Conservation (phyloP, 2,329 filamentous ascomycete species). For the Colletotrichum sp. region DNA sequence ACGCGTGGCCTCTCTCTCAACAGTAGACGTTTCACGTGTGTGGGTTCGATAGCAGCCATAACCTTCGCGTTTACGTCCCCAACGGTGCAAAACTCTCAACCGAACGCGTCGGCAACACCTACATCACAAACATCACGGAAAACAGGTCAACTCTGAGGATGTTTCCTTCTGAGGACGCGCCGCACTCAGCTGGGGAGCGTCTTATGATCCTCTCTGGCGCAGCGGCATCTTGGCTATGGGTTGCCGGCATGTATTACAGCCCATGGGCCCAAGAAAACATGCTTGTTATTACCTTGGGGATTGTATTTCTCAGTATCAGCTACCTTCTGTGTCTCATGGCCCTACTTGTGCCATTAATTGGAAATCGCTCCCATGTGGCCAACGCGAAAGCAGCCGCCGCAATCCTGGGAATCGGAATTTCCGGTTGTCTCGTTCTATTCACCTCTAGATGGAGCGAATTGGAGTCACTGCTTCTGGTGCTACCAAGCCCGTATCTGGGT, state of each 20-base stretch:
- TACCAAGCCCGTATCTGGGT: not conserved
- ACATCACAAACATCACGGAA: not conserved
- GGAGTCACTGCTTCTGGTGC: not conserved
- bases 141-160: not conserved
- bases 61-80: not conserved
- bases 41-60: not conserved
- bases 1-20: not conserved
- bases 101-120: not conserved
- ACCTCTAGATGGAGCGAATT: not conserved
- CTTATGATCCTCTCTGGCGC: not conserved
- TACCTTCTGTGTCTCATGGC: not conserved
- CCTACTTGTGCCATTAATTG: accelerated
- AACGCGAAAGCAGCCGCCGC: not conserved
- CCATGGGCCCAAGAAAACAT: not conserved
- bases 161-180: not conserved
- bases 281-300: not conserved
- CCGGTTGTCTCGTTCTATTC: not conserved
- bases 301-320: not conserved
- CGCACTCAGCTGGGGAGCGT: not conserved
- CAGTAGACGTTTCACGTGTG: not conserved
- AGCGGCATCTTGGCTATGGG: not conserved
- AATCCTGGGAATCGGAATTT: not conserved
- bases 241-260: not conserved
- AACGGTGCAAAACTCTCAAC: not conserved
- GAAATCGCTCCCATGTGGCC: not conserved